phyloP scores from a whole-genome alignment of 1,139 yeast genomes.

The Torulaspora pretoriensis region DNA sequence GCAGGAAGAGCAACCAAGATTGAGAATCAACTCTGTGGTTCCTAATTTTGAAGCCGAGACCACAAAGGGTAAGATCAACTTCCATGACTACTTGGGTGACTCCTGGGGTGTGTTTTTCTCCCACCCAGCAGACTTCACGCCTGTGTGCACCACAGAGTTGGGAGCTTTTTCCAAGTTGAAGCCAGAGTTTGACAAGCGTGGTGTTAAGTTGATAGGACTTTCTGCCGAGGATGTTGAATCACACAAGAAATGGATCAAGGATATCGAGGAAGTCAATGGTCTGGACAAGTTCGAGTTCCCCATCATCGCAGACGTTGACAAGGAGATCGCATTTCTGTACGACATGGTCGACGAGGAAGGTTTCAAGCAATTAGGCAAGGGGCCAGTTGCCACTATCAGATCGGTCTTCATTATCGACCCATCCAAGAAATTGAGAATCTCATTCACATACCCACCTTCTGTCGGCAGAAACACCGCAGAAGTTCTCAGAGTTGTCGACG shows the following conservation, averaged over 20 bases:
- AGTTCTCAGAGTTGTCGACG: slow-evolving; percentile 80
- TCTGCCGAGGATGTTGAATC: slow-evolving; percentile 75
- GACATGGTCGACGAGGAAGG: slow-evolving; percentile 93
- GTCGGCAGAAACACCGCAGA: slow-evolving; percentile 89
- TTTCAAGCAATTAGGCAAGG: slow-evolving; percentile 66
- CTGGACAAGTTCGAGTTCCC: slow-evolving; percentile 76
- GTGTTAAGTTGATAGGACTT: slow-evolving; percentile 79
- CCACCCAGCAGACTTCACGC: slow-evolving; percentile 93
- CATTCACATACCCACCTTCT: slow-evolving; percentile 83
- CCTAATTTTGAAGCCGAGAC: slow-evolving; percentile 82
- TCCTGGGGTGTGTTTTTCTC: slow-evolving; percentile 83
- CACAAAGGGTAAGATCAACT: slow-evolving; percentile 70
- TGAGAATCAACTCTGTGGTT: slow-evolving; percentile 62
- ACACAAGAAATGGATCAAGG: slow-evolving; percentile 80
- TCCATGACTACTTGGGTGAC: slow-evolving; percentile 78
- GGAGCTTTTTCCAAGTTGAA: slow-evolving; percentile 86
- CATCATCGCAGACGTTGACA: slow-evolving; percentile 76
- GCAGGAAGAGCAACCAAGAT: slow-evolving; percentile 63
- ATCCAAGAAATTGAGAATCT: slow-evolving; percentile 73
- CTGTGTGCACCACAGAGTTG: slow-evolving; percentile 91
- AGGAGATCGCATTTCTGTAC: slow-evolving; percentile 75
- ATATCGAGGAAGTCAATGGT: slow-evolving; percentile 68
- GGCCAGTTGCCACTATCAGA: slow-evolving; percentile 75
- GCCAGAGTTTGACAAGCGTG: slow-evolving; percentile 76
- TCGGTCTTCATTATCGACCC: slow-evolving; percentile 89